These are phyloP conservation scores for Raffaelea albimanens DNA, from an alignment of 2,329 filamentous ascomycete species.

Conservation along the genomic window DNA sequence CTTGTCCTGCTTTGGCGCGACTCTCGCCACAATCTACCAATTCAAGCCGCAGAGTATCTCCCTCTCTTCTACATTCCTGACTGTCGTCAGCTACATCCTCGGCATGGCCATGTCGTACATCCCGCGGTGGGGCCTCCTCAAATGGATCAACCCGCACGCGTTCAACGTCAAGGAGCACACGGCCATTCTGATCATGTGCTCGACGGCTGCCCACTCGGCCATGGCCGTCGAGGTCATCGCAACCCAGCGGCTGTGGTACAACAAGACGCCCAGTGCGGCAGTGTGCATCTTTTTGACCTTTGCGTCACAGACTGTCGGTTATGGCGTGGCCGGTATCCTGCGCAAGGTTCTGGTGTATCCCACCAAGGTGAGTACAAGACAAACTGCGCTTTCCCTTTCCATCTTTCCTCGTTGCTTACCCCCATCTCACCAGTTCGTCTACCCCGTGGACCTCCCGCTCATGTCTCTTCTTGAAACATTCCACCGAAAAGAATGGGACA, in stretches of 20 bases:
- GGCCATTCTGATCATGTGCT: conserved; percentile 14
- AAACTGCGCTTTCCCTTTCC: neutral
- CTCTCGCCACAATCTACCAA: conserved; percentile 33
- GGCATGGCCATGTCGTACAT: conserved; percentile 23
- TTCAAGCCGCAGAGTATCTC: conserved; percentile 37
- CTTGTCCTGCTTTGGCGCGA: conserved; percentile 25
- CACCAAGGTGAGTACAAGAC: conserved; percentile 18
- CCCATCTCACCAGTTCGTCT: too few species aligned
- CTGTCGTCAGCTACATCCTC: conserved; percentile 31
- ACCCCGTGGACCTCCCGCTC: conserved; percentile 23
- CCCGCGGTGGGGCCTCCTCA: conserved; percentile 16
- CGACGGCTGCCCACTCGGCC: conserved; percentile 12
- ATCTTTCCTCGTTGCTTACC: neutral
- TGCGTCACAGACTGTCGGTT: conserved; percentile 39
- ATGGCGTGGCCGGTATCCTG: conserved; percentile 37
- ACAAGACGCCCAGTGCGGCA: conserved; percentile 25
- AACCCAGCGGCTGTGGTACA: conserved; percentile 37
- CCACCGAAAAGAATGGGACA: conserved; percentile 20
- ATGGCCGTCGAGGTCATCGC: conserved; percentile 29
- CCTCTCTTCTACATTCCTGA: conserved; percentile 33
- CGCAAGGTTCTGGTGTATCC: conserved; percentile 35
- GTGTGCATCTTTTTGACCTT: conserved; percentile 34
- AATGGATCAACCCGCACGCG: conserved; percentile 13
- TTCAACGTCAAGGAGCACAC: conserved; percentile 18
- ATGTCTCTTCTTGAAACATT: conserved; percentile 17